These are phyloP conservation scores for Psidium guajava DNA, from an alignment of 345 rosid genomes.

Conservation along the genomic window DNA sequence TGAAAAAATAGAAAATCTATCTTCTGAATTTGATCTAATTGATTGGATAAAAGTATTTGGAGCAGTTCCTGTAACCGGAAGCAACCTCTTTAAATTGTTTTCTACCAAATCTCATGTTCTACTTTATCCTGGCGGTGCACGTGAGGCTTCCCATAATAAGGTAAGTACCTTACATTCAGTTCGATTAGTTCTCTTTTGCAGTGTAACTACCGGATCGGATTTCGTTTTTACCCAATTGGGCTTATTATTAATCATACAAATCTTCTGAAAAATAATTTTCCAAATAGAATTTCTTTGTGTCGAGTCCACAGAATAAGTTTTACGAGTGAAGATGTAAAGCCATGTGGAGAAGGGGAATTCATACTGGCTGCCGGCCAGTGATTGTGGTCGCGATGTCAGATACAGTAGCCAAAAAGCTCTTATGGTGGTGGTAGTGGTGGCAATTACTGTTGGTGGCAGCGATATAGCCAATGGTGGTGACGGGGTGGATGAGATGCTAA, in stretches of 20 bases:
- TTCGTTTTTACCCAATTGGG: background rate
- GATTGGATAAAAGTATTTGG: conserved; percentile 74
- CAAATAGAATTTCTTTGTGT: background rate
- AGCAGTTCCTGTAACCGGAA: conserved; percentile 61
- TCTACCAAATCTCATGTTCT: conserved; percentile 61
- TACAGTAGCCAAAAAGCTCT: background rate
- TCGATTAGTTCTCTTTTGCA: background rate
- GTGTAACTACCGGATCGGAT: background rate
- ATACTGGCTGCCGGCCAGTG: background rate
- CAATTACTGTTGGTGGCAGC: background rate
- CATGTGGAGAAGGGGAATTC: background rate
- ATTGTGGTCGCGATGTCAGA: background rate
- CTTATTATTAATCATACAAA: background rate
- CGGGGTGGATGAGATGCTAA: background rate
- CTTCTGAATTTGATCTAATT: conserved; percentile 7
- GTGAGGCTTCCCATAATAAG: conserved; percentile 84
- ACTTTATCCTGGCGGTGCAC: conserved; percentile 85
- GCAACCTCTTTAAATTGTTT: conserved; percentile 56
- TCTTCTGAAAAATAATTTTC: background rate
- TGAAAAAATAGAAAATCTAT: conserved; percentile 1
- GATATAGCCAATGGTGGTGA: background rate
- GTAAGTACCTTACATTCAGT: conserved; percentile 1
- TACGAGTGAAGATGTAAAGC: background rate
- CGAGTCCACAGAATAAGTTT: background rate
- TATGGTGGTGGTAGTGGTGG: background rate